phyloP scores from a whole-genome alignment of 768 basidiomycete genomes.

The Mycena epipterygia region DNA sequence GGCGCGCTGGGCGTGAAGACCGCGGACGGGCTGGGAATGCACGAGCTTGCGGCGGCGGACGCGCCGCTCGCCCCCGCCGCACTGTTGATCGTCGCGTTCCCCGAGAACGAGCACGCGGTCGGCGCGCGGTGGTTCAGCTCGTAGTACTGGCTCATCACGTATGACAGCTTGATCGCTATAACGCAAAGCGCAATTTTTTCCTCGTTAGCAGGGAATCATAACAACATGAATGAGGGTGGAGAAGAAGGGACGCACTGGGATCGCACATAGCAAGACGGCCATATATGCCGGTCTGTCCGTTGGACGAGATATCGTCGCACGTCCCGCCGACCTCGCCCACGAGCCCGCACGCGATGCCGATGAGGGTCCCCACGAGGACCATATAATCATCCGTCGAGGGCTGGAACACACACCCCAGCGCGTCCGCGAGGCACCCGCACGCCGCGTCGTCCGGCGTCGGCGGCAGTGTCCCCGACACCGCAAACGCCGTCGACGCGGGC shows the following conservation, averaged over 20 bases:
- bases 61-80: not conserved
- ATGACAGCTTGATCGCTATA: conserved; percentile 31
- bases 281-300: conserved; percentile 83
- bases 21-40: conserved; percentile 22
- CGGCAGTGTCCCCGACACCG: too few species aligned
- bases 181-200: not conserved
- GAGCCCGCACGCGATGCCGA: conserved; percentile 82
- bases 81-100: conserved; percentile 35
- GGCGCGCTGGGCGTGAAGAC: conserved; percentile 32
- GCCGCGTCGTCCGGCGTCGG: conserved; percentile 86
- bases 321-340: conserved; percentile 70
- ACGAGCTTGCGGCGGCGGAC: conserved; percentile 13
- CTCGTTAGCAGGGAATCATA: not conserved
- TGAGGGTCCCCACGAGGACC: conserved; percentile 69
- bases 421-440: conserved; percentile 80
- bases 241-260: conserved; percentile 66
- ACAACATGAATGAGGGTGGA: not conserved
- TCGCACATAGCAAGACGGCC: conserved; percentile 84
- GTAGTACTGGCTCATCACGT: conserved; percentile 33
- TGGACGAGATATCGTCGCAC: conserved; percentile 78
- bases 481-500: too few species aligned
- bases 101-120: conserved; percentile 27
- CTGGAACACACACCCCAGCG: conserved; percentile 82
- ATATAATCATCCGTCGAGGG: conserved; percentile 74
- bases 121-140: conserved; percentile 14